Base-by-base conservation (phyloP, 768 basidiomycete species). In the Pholiota microspora region DNA sequence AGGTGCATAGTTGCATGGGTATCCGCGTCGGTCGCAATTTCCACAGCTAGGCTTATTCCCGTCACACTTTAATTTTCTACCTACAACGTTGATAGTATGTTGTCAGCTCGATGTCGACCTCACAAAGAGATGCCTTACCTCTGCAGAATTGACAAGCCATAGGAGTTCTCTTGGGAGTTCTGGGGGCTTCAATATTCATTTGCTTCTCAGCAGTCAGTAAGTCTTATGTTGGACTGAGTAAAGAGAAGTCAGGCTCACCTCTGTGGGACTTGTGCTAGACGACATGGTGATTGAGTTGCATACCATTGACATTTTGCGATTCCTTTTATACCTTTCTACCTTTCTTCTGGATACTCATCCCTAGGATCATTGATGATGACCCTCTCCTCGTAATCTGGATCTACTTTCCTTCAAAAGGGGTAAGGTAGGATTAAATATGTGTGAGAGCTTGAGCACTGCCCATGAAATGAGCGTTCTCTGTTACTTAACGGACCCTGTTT, bases 111-210 rank as follows among this genome's bases (percentile, higher is more conserved):
- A 53, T 52, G 32, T 13, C 27, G 25, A 21, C 32, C 12, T 28
- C 45, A 36, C 9, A 38, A 36, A 58, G 21, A 24, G 21, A 49
- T 8, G 53, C 47, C 69, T 53, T 59, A 84, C 87, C 83, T 67
- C 88, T 74, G 66, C 88, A 89, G 63, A 89, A 89, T 51, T 79
- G 77, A 63, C 88, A 89, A 6, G 88, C 88, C 84, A 89, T 87
- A 0, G 83, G 78, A 0, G 81, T 85, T 51, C 86, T 63, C 63
- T 67, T 72, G 10, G 74, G 73, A 24, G 65, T 69, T 35, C 65
- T 63, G 42, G 65, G 65, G 27, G 56, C 55, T 10, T 69, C 66
- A 21, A 53, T 58, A 28, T 54, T 53, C 8, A 36, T 9, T n/a
- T 42, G 40, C 23, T 42, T 10, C 8, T 24, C 21, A 42, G 23